phyloP scores from a whole-genome alignment of 2,329 filamentous ascomycete species.

The Cercospora zeae-maydis region DNA sequence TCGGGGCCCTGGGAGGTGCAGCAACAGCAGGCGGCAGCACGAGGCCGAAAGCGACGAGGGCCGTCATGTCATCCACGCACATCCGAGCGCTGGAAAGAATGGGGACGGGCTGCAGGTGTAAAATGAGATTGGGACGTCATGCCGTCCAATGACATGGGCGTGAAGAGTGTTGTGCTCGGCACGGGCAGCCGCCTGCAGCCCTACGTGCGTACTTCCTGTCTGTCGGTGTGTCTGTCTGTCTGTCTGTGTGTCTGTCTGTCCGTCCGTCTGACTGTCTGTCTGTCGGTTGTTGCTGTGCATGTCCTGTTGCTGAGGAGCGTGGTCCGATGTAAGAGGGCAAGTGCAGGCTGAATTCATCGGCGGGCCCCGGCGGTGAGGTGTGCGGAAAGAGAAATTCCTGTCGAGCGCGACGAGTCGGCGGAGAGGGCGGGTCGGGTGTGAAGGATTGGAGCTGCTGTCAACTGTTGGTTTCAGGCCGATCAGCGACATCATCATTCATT shows the following conservation, averaged over 20 bases:
- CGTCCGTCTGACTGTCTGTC: background rate
- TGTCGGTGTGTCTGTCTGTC: background rate
- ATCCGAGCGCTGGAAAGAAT: background rate
- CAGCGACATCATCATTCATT: background rate
- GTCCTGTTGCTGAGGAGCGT: too few species aligned
- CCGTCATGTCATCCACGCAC: background rate
- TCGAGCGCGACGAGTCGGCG: background rate
- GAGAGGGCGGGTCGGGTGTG: background rate
- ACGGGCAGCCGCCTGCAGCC: background rate
- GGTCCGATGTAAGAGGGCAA: too few species aligned
- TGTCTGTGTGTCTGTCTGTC: too few species aligned
- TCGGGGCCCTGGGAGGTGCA: background rate
- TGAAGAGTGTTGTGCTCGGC: background rate
- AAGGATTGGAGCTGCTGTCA: too few species aligned
- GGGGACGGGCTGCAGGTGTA: background rate
- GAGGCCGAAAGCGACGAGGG: background rate
- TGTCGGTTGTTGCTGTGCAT: background rate
- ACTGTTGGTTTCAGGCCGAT: background rate
- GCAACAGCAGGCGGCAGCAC: background rate
- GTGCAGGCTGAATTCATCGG: background rate
- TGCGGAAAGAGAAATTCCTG: background rate
- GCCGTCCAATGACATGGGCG: background rate
- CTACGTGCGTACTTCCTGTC: background rate
- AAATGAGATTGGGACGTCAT: background rate
- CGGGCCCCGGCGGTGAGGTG: background rate